A percentile compares a stretch with the other conserved stretches of the same genome.
Conservation (phyloP, 2,329 filamentous ascomycete species). For the Fonsecaea erecta region DNA sequence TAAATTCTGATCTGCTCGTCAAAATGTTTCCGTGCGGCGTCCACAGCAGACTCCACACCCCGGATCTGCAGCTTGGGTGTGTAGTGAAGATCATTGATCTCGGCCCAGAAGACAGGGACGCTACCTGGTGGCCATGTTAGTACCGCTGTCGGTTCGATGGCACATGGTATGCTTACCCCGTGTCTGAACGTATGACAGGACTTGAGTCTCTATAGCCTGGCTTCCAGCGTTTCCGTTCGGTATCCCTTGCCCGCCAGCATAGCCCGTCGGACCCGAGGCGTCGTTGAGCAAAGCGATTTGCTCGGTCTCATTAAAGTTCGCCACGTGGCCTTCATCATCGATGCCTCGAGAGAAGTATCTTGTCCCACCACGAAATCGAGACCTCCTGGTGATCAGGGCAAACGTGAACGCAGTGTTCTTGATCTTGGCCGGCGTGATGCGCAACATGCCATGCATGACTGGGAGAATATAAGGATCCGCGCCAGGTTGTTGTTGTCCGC, state of each 20-base stretch:
- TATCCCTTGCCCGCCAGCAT: slow-evolving; percentile 75
- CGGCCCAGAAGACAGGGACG: slow-evolving; percentile 94
- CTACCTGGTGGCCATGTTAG: slow-evolving; percentile 61
- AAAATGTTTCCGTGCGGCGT: slow-evolving; percentile 84
- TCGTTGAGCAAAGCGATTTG: slow-evolving; percentile 91
- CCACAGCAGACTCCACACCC: slow-evolving; percentile 76
- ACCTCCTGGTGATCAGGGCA: slow-evolving; percentile 84
- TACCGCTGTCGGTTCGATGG: background rate
- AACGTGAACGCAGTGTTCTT: slow-evolving; percentile 85
- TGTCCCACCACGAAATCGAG: slow-evolving; percentile 85
- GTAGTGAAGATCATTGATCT: slow-evolving; percentile 91
- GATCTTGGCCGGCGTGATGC: slow-evolving; percentile 83
- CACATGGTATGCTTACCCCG: slow-evolving; percentile 48
- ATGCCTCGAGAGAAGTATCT: slow-evolving; percentile 94
- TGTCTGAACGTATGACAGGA: slow-evolving; percentile 94
- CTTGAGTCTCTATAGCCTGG: slow-evolving; percentile 76
- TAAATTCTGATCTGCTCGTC: slow-evolving; percentile 91
- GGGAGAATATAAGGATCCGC: slow-evolving; percentile 92
- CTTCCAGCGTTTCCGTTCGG: slow-evolving; percentile 71
- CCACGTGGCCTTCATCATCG: slow-evolving; percentile 91
- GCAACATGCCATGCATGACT: slow-evolving; percentile 94
- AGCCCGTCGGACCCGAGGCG: slow-evolving; percentile 73
- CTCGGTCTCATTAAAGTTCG: slow-evolving; percentile 99
- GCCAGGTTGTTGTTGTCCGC: slow-evolving; percentile 66
- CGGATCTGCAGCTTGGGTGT: slow-evolving; percentile 88